Conservation (phyloP, 805 yeast species). For the Jamesozyma gamospora region DNA sequence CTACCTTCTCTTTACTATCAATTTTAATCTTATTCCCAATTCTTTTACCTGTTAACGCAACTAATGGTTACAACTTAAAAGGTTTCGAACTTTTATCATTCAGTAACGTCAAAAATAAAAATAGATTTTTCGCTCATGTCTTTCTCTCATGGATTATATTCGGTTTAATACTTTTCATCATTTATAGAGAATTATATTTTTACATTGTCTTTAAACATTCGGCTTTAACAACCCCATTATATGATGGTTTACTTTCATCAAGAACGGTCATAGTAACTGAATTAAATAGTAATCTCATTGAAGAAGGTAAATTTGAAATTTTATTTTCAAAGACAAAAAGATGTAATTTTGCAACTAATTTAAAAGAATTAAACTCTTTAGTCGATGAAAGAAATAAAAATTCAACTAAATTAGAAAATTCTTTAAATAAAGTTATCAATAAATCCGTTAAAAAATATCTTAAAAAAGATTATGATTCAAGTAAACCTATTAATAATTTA, state of each 20-base stretch:
- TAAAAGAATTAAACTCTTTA: conserved; percentile 43
- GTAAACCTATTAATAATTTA: conserved; percentile 23
- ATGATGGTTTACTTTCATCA: conserved; percentile 58
- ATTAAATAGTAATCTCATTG: conserved; percentile 39
- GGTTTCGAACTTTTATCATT: conserved; percentile 62
- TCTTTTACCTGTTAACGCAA: conserved; percentile 63
- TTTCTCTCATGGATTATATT: conserved; percentile 68
- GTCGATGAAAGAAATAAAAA: conserved; percentile 57
- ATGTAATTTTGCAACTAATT: conserved; percentile 57
- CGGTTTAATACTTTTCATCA: conserved; percentile 52
- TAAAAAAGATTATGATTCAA: conserved; percentile 44
- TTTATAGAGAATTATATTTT: conserved; percentile 65
- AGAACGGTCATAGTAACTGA: conserved; percentile 67
- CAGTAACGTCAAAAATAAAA: conserved; percentile 51
- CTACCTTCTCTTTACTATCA: conserved; percentile 41
- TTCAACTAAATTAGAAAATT: conserved; percentile 50
- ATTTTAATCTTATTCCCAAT: conserved; percentile 55
- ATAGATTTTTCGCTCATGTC: conserved; percentile 64
- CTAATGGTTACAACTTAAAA: conserved; percentile 43
- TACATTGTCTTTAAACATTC: conserved; percentile 67
- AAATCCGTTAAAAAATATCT: conserved; percentile 52
- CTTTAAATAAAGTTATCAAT: conserved; percentile 48
- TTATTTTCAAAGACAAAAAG: conserved; percentile 54
- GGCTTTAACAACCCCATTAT: conserved; percentile 60
- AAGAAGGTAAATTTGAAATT: conserved; percentile 42